These are phyloP conservation scores for Fusarium beomiforme DNA, from an alignment of 2,329 filamentous ascomycete species.

Conservation along the genomic window DNA sequence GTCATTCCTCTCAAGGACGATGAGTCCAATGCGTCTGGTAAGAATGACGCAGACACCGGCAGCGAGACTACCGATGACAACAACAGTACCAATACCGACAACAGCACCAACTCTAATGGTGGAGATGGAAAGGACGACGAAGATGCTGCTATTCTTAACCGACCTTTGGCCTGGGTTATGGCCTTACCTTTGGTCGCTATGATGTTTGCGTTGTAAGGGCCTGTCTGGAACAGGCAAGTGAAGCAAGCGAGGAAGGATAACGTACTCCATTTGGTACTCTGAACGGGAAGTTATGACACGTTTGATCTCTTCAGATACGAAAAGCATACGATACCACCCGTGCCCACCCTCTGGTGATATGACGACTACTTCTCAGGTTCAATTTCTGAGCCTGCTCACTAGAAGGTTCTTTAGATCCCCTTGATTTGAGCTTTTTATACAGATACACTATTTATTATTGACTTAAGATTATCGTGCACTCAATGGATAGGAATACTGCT, in stretches of 20 bases:
- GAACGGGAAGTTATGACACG: constrained; percentile 10
- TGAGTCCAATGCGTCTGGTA: constrained; percentile 58
- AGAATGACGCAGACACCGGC: constrained; percentile 52
- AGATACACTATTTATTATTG: constrained; percentile 28
- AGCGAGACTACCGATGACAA: constrained; percentile 39
- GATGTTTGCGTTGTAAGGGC: constrained; percentile 46
- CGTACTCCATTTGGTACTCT: constrained; percentile 24
- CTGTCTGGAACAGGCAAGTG: background rate
- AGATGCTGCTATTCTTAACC: constrained; percentile 43
- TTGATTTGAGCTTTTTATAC: constrained; percentile 18
- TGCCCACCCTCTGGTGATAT: background rate
- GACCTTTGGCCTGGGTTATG: constrained; percentile 48
- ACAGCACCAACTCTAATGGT: constrained; percentile 26
- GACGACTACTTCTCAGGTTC: constrained; percentile 25
- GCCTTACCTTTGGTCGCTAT: constrained; percentile 48
- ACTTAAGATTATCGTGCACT: background rate
- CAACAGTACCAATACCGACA: constrained; percentile 32
- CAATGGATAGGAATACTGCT: background rate
- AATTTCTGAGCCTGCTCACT: constrained; percentile 12
- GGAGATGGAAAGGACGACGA: constrained; percentile 44
- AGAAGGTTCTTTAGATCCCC: constrained; percentile 1
- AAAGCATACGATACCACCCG: constrained; percentile 34
- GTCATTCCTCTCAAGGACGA: constrained; percentile 58
- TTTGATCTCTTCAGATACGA: constrained; percentile 31
- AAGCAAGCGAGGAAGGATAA: constrained; percentile 1